phyloP scores from a whole-genome alignment of 495 filamentous ascomycete species.

The Pseudotulostoma volvatum region DNA sequence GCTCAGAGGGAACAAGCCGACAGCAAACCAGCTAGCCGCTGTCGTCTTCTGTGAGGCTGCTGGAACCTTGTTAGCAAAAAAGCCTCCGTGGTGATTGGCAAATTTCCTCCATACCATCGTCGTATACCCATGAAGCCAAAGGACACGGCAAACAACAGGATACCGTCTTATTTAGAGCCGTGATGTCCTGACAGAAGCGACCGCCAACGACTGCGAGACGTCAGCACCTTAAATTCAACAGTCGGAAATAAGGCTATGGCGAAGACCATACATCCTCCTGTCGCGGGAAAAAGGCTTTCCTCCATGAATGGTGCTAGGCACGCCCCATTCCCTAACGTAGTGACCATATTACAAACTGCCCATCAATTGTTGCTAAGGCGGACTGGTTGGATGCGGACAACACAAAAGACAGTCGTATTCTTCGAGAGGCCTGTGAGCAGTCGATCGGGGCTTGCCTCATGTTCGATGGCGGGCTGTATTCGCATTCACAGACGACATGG shows the following conservation, averaged over 20 bases:
- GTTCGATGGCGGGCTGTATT: background rate
- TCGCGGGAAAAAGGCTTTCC: constrained; percentile 37
- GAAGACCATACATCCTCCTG: constrained; percentile 43
- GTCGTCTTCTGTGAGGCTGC: constrained; percentile 47
- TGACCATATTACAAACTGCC: background rate
- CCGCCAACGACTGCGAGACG: constrained; percentile 44
- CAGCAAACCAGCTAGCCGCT: constrained; percentile 63
- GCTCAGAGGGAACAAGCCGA: constrained; percentile 53
- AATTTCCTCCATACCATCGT: constrained; percentile 34
- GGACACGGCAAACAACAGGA: constrained; percentile 87
- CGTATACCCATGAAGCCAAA: constrained; percentile 67
- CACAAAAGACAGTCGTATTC: background rate
- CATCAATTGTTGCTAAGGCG: background rate
- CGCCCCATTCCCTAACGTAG: constrained; percentile 18
- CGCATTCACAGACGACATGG: background rate
- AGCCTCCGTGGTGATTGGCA: background rate
- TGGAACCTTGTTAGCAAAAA: constrained; percentile 8
- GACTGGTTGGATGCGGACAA: background rate
- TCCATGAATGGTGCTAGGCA: constrained; percentile 54
- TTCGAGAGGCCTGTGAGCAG: no score
- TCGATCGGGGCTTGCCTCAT: background rate
- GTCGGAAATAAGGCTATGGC: background rate
- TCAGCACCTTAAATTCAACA: constrained; percentile 5
- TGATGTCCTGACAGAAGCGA: constrained; percentile 42
- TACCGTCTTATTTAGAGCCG: constrained; percentile 23